Evolutionary conservation across 2,329 filamentous ascomycete species (phyloP), one percentile per base, ranked within the genome.

Genomic region (Myriosclerotinia duriaeana): DNA sequence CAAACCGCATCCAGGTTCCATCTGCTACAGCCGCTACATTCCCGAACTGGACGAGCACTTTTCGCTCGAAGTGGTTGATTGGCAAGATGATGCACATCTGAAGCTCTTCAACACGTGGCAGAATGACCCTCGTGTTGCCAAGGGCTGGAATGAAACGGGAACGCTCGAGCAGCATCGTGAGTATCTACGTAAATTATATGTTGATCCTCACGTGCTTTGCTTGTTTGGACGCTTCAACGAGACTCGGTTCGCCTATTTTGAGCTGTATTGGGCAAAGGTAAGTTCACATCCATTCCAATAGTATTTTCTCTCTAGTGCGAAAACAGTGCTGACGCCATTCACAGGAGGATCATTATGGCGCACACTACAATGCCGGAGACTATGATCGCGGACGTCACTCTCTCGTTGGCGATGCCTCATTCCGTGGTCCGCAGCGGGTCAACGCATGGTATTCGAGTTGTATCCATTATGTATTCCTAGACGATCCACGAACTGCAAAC

Each of bases 81-180:
- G 85, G 78, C 74, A 82, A 42, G 80, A 91, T 73, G 74, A 80
- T 1, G 81, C 85, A 72, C 90, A 94, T 77, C 78, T 93, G 61
- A 78, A 81, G 20, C 81, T 92, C 6, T 93, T 94, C 80, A 87
- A 93, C 78, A 82, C 82, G 66, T 94, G 91, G 91, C 90, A 93
- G 78, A 94, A 94, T 74, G 90, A 93, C 74, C 90, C 90, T 63
- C 88, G 91, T 61, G 91, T 94, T 42, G 89, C 89, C 5, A 85
- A 89, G 74, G 90, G 90, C 5, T 93, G 91, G 91, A 91, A 92
- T 74, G 87, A 91, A 79, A 90, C 88, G 1, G 91, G 90, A 42
- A 90, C 89, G 1, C 78, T 91, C 58, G 89, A 91, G 40, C 83
- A 93, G 76, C 91, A 93, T 77, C 83, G 86, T 68, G 84, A 87